Conservation (phyloP, 768 basidiomycete genomes). For the Suillus discolor region DNA sequence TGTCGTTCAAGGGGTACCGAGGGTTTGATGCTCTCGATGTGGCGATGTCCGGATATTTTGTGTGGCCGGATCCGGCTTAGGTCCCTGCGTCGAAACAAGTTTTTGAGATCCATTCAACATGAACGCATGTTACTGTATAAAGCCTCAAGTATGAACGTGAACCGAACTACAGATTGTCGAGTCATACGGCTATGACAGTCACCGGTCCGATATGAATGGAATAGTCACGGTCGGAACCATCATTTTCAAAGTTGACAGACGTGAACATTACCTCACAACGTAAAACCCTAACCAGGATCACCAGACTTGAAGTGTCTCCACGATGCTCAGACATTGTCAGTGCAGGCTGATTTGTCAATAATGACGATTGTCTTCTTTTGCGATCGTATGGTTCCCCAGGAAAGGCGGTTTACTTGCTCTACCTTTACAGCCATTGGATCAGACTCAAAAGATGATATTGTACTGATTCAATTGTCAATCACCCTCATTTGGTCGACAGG, state of each 20-base stretch:
- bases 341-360: not conserved
- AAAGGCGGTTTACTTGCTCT: not conserved
- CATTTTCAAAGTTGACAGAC: not conserved
- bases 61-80: not conserved
- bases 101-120: not conserved
- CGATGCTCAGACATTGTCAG: not conserved
- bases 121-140: not conserved
- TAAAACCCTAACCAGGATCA: not conserved
- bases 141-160: not conserved
- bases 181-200: not conserved
- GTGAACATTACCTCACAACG: not conserved
- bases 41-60: not conserved
- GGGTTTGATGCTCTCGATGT: slow-evolving; percentile 10
- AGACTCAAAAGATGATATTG: not conserved
- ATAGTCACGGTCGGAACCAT: not conserved
- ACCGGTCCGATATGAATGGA: not conserved
- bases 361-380: not conserved
- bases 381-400: not conserved
- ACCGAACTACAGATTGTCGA: not conserved
- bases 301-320: not conserved
- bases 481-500: not conserved
- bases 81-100: not conserved
- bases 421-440: not conserved
- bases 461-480: not conserved
- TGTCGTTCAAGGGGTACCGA: slow-evolving; percentile 64